A percentile compares a stretch with the other conserved stretches of the same genome.
Conservation (phyloP, 257 asterid genomes). For the Solanum piurae region DNA sequence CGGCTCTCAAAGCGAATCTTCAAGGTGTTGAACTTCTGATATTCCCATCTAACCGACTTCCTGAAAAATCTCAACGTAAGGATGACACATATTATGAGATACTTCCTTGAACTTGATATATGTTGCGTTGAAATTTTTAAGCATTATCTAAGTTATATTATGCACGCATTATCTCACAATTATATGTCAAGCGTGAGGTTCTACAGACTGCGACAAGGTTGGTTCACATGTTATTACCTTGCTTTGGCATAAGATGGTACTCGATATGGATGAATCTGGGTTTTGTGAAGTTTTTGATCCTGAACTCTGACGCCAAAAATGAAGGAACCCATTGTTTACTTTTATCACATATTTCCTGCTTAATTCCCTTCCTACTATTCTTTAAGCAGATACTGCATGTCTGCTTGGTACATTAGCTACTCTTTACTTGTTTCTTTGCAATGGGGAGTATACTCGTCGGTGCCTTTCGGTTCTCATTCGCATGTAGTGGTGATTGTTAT, state of each 20-base stretch:
- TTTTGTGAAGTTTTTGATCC: not conserved
- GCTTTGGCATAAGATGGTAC: not conserved
- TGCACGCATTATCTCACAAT: not conserved
- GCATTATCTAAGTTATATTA: not conserved
- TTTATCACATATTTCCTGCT: not conserved
- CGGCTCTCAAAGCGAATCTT: constrained; percentile 66
- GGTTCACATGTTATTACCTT: not conserved
- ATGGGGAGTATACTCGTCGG: not conserved
- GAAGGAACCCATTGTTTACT: not conserved
- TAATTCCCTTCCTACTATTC: not conserved
- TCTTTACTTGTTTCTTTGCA: not conserved
- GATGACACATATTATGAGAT: not conserved
- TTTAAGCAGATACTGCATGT: not conserved
- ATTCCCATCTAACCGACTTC: constrained; percentile 83
- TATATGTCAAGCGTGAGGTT: not conserved
- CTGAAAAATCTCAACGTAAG: constrained; percentile 75
- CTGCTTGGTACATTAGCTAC: not conserved
- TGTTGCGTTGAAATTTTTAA: not conserved
- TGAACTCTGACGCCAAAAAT: not conserved
- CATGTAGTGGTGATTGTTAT: not conserved
- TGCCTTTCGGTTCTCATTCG: not conserved
- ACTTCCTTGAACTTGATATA: not conserved
- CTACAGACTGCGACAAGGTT: not conserved
- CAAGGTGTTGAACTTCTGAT: constrained; percentile 79
- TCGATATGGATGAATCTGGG: not conserved